phyloP scores from a whole-genome alignment of 2,329 filamentous ascomycete genomes.

The Dryadomyces sulphureus region DNA sequence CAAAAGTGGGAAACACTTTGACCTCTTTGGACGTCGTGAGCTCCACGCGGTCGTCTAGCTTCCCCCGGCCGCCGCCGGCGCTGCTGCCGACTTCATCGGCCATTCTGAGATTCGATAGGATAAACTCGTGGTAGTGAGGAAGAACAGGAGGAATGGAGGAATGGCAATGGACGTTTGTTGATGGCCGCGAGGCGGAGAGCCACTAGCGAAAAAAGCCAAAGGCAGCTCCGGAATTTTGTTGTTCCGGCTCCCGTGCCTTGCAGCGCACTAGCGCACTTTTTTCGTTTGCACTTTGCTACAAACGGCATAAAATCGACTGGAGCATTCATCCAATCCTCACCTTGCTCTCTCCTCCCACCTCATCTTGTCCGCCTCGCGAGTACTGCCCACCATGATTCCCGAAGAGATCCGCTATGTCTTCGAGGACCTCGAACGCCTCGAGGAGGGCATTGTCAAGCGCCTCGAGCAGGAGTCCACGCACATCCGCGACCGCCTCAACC shows the following conservation, averaged over 20 bases:
- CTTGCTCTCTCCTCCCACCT: not conserved
- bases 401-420: conserved; percentile 91
- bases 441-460: conserved; percentile 85
- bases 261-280: too few species aligned
- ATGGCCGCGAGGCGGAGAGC: not conserved
- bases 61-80: conserved; percentile 33
- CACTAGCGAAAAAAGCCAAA: not conserved
- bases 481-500: conserved; percentile 77
- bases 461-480: conserved; percentile 79
- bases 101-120: conserved; percentile 37
- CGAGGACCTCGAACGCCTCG: conserved; percentile 90
- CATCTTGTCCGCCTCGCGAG: not conserved
- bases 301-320: too few species aligned
- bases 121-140: too few species aligned
- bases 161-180: too few species aligned
- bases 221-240: not conserved
- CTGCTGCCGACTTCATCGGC: conserved; percentile 46
- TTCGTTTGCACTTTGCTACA: too few species aligned
- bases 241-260: not conserved
- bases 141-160: not conserved
- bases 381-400: conserved; percentile 62
- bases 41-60: conserved; percentile 92
- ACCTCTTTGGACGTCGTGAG: conserved; percentile 98
- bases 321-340: not conserved
- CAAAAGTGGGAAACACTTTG: conserved; percentile 82